phyloP scores from a whole-genome alignment of 805 yeast species.

The Sporopachydermia quercuum region DNA sequence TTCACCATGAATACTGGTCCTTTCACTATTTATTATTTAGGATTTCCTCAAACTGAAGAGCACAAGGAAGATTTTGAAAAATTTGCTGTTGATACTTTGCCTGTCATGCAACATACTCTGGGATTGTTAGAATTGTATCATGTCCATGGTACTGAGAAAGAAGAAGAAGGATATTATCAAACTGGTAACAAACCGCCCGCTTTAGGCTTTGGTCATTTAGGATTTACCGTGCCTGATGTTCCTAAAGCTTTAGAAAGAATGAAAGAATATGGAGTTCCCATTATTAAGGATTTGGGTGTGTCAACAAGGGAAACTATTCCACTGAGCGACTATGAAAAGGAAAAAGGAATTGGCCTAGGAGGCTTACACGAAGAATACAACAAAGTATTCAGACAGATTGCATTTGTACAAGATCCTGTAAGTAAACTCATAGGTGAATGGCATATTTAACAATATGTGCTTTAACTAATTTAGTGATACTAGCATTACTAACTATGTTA shows the following conservation, averaged over 20 bases:
- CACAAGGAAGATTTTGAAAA: not conserved
- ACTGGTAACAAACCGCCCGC: constrained; percentile 65
- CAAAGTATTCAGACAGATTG: constrained; percentile 25
- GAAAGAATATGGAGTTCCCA: constrained; percentile 25
- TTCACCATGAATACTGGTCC: constrained; percentile 1
- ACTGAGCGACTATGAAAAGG: not conserved
- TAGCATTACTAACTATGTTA: too few relatives aligned
- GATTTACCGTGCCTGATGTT: constrained; percentile 45
- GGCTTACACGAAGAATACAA: not conserved
- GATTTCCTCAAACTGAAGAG: not conserved
- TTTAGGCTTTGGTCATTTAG: constrained; percentile 76
- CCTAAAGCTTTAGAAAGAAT: not conserved
- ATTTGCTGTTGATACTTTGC: not conserved
- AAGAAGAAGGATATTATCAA: constrained; percentile 62
- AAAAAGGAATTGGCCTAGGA: not conserved
- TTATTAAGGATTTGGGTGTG: constrained; percentile 15
- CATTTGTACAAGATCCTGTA: constrained; percentile 71
- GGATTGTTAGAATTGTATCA: constrained; percentile 81
- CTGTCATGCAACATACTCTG: constrained; percentile 4
- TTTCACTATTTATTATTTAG: not conserved
- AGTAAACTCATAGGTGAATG: too few relatives aligned
- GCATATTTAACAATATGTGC: not conserved
- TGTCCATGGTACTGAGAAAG: constrained; percentile 89
- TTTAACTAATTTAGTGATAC: not conserved
- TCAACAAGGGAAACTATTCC: not conserved